These are phyloP conservation scores for Rhizoctonia solani DNA, from an alignment of 1,284 basidiomycete genomes.

Conservation along the genomic window DNA sequence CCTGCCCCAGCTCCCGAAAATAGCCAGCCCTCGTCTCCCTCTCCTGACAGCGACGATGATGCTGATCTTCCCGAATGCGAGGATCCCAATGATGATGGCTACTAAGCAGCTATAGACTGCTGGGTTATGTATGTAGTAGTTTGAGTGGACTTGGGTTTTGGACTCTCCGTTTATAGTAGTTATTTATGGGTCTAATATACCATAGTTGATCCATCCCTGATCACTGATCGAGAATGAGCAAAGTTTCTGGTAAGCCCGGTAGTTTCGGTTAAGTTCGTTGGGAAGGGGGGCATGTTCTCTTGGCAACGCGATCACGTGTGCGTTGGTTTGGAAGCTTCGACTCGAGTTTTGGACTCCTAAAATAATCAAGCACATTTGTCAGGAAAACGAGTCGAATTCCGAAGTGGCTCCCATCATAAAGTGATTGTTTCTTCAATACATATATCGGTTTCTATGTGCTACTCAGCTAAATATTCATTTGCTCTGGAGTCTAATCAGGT, in stretches of 20 bases:
- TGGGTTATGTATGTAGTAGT: no score
- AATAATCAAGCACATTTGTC: no score
- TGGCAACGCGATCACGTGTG: not conserved
- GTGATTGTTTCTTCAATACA: no score
- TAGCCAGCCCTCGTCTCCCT: conserved; percentile 37
- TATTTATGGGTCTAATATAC: not conserved
- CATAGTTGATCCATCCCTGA: no score
- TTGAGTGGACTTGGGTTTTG: no score
- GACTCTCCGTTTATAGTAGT: not conserved
- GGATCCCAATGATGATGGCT: conserved; percentile 43
- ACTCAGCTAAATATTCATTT: no score
- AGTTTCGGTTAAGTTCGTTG: not conserved
- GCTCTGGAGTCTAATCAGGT: no score
- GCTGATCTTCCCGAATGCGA: conserved; percentile 64
- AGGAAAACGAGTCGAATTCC: no score
- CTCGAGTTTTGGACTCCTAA: not conserved
- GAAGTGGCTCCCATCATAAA: no score
- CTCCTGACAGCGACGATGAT: conserved; percentile 47
- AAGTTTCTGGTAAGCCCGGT: no score
- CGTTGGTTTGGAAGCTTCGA: not conserved
- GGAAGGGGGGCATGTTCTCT: not conserved
- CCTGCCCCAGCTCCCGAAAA: conserved; percentile 37
- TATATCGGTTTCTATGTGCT: no score
- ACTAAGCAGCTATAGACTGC: not conserved
- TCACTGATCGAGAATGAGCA: no score